A percentile compares a stretch with the other conserved stretches of the same genome.
Conservation (phyloP, 2,329 filamentous ascomycete genomes). For the Pestalotiopsis sp. region DNA sequence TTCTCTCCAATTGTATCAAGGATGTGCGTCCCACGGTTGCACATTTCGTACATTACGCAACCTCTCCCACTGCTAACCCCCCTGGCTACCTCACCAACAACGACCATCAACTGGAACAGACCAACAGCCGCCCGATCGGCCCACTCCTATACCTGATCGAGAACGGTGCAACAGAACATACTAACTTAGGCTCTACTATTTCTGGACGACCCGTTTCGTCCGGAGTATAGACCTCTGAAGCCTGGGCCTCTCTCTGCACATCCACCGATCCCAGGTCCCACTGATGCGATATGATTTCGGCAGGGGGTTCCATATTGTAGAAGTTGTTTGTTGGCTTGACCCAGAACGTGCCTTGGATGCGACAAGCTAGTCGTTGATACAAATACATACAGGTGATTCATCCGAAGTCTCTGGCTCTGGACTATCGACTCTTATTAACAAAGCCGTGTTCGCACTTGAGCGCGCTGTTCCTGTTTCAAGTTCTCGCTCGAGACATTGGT, state of each 20-base stretch:
- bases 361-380: slow-evolving; percentile 4
- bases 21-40: neutral
- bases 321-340: neutral
- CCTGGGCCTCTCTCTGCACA: slow-evolving; percentile 1
- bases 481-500: neutral
- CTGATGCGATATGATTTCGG: neutral
- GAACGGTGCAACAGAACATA: slow-evolving; percentile 6
- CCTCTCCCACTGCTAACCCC: neutral
- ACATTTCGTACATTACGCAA: neutral
- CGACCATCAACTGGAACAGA: neutral
- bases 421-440: neutral
- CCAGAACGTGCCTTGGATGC: neutral
- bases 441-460: neutral
- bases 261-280: slow-evolving; percentile 1
- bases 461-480: neutral
- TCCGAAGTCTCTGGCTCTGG: neutral
- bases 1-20: neutral
- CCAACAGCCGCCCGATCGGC: neutral
- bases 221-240: neutral
- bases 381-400: neutral
- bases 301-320: neutral
- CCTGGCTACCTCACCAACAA: neutral
- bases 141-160: slow-evolving; percentile 5
- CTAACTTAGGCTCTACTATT: neutral
- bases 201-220: slow-evolving; percentile 8